Evolutionary conservation across 208 protist genomes (phyloP).

Genomic region (Crithidia sp.): DNA sequence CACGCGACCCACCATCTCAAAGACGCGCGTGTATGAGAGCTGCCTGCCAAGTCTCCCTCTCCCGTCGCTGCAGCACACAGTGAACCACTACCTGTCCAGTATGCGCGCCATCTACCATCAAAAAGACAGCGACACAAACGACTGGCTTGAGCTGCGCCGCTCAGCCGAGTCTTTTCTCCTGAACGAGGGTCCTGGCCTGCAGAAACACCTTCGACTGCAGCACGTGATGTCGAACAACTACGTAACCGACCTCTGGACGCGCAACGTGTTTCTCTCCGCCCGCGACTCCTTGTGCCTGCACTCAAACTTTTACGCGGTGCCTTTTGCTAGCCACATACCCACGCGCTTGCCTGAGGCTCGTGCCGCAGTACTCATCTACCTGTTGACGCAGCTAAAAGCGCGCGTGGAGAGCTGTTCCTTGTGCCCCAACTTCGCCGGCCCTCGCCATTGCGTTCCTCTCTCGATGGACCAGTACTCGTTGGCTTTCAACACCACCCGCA

Average conservation of each 20-base stretch:
- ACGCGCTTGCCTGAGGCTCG: conserved; percentile 59
- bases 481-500: conserved; percentile 83
- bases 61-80: conserved; percentile 71
- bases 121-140: conserved; percentile 32
- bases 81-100: conserved; percentile 64
- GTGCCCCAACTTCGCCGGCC: conserved; percentile 57
- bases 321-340: conserved; percentile 57
- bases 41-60: conserved; percentile 83
- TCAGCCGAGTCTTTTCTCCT: conserved; percentile 68
- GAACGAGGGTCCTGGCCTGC: conserved; percentile 74
- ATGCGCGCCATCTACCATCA: conserved; percentile 59
- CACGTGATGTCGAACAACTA: conserved; percentile 70
- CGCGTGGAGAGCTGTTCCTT: conserved; percentile 68
- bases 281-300: conserved; percentile 81
- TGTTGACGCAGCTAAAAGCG: conserved; percentile 68
- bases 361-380: conserved; percentile 66
- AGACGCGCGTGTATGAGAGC: conserved; percentile 70
- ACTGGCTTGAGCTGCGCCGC: conserved; percentile 53
- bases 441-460: conserved; percentile 61
- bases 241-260: conserved; percentile 90
- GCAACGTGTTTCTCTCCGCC: conserved; percentile 86
- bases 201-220: conserved; percentile 78
- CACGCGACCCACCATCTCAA: conserved; percentile 42
- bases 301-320: conserved; percentile 90
- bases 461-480: conserved; percentile 88